Base-by-base conservation (phyloP, 768 basidiomycete species). In the Polyporus arcularius region DNA sequence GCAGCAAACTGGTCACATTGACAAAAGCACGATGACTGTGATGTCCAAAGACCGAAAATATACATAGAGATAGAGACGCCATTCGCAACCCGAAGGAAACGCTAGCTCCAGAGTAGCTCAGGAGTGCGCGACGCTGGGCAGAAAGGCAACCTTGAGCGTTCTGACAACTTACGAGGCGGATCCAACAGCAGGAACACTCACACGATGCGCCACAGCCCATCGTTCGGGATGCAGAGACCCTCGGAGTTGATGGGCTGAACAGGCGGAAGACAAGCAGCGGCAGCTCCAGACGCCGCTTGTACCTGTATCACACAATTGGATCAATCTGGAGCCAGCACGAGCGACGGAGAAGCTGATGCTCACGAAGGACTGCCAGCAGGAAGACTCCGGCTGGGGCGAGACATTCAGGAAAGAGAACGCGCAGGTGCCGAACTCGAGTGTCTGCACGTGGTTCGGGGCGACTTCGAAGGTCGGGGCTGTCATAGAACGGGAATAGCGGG, bases 341-440 rank as follows among this genome's bases (percentile, higher is more conserved):
- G 48, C 12, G 18, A 31, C 7, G 45, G 30, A 18, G 38, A 28
- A 45, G 12, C 45, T n/a, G 52, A 35, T 35, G 35, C 61, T 38
- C 21, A 60, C 65, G 55, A 68, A 53, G 12, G 63, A 55, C 39
- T 51, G 47, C 66, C 67, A 67, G 53, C 69, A 70, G 61, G 58
- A 65, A 3, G 35, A 7, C 55, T 55, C 54, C 21, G 45, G 28
- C 35, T 35, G 7, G 35, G 55, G 55, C 53, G 60, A 64, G 56
- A 53, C 31, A 62, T 67, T 67, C 61, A 63, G 40, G 53, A 69
- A 67, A 60, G 55, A 65, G 65, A 63, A 61, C 39, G 61, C 58
- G 59, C 68, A 67, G 41, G 66, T 70, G 30, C 65, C 65, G 61
- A 62, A 67, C 16, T 61, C 53, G 35, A 67, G 63, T 55, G 62